These are phyloP conservation scores for Bertia moriformis DNA, from an alignment of 2,329 filamentous ascomycete genomes.

Conservation along the genomic window DNA sequence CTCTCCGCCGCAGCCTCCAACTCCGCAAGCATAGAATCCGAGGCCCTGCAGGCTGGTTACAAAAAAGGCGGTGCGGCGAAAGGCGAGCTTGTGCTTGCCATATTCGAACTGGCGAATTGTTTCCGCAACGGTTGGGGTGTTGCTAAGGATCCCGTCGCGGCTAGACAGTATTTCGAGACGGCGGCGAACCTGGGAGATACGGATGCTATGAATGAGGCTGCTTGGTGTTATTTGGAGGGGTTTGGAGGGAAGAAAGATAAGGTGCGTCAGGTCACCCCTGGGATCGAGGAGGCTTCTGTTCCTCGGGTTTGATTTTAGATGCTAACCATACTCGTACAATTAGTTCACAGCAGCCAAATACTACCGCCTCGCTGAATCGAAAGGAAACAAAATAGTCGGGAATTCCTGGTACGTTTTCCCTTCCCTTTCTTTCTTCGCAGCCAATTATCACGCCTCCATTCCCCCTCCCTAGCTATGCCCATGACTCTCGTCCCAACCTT, in stretches of 20 bases:
- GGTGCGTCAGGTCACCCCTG: too few relatives aligned
- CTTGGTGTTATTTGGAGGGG: conserved; percentile 92
- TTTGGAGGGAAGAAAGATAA: conserved; percentile 97
- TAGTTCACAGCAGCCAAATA: conserved; percentile 76
- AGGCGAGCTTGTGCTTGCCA: conserved; percentile 87
- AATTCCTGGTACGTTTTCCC: conserved; percentile 71
- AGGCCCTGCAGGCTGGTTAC: conserved; percentile 73
- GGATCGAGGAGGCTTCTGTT: too few relatives aligned
- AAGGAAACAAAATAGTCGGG: conserved; percentile 77
- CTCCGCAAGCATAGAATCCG: conserved; percentile 70
- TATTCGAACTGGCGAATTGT: conserved; percentile 85
- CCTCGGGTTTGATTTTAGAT: background rate
- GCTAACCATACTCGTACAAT: conserved; percentile 4
- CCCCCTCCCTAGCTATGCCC: background rate
- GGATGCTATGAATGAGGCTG: conserved; percentile 94
- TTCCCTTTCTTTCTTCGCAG: conserved; percentile 6
- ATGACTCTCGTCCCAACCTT: too few relatives aligned
- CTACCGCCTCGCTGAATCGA: conserved; percentile 78
- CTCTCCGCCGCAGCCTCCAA: conserved; percentile 81
- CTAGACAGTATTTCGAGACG: conserved; percentile 83
- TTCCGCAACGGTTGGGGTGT: conserved; percentile 95
- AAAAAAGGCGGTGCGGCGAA: conserved; percentile 91
- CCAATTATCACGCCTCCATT: background rate
- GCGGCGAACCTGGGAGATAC: conserved; percentile 91
- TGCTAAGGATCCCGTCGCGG: conserved; percentile 69